A percentile compares a stretch with the other conserved stretches of the same genome.
These are phyloP conservation scores for Botryotinia convoluta DNA, from an alignment of 2,329 filamentous ascomycete genomes.

Conservation along the genomic window DNA sequence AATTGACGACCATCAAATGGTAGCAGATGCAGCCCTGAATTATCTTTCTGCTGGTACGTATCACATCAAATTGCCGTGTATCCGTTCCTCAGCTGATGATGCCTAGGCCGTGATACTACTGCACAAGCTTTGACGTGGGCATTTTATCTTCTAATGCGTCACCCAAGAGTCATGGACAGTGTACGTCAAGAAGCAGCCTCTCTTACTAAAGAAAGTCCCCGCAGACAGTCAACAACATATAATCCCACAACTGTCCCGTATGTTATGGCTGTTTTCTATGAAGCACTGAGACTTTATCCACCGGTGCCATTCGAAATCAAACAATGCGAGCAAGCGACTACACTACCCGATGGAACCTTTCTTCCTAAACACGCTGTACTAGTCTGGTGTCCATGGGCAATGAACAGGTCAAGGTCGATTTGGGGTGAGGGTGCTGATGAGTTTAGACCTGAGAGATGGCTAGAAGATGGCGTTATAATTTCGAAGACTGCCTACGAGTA, in stretches of 20 bases:
- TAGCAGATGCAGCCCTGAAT: constrained; percentile 63
- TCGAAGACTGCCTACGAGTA: constrained; percentile 53
- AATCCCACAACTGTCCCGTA: constrained; percentile 49
- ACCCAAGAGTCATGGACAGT: constrained; percentile 43
- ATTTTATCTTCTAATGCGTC: constrained; percentile 57
- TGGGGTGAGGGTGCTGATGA: constrained; percentile 57
- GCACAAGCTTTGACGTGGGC: constrained; percentile 65
- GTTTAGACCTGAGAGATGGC: constrained; percentile 58
- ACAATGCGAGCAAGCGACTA: constrained; percentile 51
- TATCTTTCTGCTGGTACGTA: constrained; percentile 57
- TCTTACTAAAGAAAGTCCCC: constrained; percentile 15
- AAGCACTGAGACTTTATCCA: constrained; percentile 59
- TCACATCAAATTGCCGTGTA: background rate
- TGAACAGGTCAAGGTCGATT: constrained; percentile 54
- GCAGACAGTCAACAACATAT: constrained; percentile 21
- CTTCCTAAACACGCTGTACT: constrained; percentile 54
- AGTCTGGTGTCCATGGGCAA: constrained; percentile 63
- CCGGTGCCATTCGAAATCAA: constrained; percentile 66
- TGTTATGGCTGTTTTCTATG: constrained; percentile 60
- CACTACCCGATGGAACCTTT: constrained; percentile 59
- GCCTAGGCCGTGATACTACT: constrained; percentile 57
- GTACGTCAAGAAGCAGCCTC: constrained; percentile 45
- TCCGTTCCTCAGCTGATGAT: constrained; percentile 18
- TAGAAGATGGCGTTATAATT: constrained; percentile 45
- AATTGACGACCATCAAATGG: constrained; percentile 53